phyloP scores from a whole-genome alignment of 23 red algal species.

The Gracilaria vermiculophylla region DNA sequence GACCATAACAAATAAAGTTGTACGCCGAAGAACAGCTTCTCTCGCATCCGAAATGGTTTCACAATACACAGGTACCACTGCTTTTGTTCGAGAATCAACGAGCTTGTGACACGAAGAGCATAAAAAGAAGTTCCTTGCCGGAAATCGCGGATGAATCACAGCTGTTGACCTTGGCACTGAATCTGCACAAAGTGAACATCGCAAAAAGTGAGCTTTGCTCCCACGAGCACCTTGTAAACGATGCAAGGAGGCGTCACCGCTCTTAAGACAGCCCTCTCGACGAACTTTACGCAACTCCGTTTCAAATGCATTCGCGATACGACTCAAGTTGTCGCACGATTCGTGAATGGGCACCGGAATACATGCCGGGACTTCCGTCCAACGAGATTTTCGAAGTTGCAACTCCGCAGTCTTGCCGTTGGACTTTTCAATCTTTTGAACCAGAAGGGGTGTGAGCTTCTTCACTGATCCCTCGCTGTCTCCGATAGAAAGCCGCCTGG shows the following conservation, averaged over 20 bases:
- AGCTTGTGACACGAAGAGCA: conserved; percentile 10
- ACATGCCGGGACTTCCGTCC: background rate
- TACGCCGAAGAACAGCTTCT: conserved; percentile 4
- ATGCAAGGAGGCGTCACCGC: background rate
- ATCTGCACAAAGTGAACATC: background rate
- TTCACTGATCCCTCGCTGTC: background rate
- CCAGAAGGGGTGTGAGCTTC: background rate
- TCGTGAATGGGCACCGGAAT: background rate
- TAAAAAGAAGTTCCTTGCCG: conserved; percentile 3
- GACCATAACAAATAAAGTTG: conserved; percentile 26
- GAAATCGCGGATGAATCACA: conserved; percentile 4
- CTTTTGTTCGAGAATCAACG: background rate
- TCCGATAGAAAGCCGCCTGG: background rate
- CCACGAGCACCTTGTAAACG: background rate
- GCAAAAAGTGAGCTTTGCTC: background rate
- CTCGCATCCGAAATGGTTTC: background rate
- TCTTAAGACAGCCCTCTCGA: background rate
- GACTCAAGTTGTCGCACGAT: background rate
- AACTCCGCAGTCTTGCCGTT: background rate
- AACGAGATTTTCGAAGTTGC: background rate
- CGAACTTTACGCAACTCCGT: background rate
- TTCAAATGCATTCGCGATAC: background rate
- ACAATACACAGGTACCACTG: background rate
- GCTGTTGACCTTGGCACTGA: background rate
- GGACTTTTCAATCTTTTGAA: background rate